Evolutionary conservation across 1,139 yeast species (phyloP).

Genomic region (Arxiozyma telluris): DNA sequence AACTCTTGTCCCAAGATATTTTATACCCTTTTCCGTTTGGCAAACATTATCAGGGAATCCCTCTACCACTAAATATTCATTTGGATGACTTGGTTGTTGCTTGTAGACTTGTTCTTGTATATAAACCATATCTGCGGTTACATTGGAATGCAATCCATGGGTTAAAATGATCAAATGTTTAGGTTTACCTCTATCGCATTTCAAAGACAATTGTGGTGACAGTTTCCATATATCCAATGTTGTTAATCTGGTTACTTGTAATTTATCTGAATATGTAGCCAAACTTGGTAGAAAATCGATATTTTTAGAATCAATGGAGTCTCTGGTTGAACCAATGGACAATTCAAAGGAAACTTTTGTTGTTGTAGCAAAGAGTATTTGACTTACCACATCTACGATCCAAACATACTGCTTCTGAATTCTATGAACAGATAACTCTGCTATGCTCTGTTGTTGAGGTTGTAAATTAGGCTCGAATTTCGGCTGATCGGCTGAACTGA

Average conservation of each 20-base stretch:
- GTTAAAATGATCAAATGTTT: slow-evolving; percentile 40
- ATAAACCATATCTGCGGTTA: slow-evolving; percentile 81
- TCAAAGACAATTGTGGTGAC: slow-evolving; percentile 46
- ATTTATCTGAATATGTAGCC: slow-evolving; percentile 28
- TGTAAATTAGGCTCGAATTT: slow-evolving; percentile 64
- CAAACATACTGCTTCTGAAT: slow-evolving; percentile 49
- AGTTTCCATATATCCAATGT: slow-evolving; percentile 70
- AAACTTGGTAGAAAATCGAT: neutral
- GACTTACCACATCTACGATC: slow-evolving; percentile 79
- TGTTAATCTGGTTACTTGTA: slow-evolving; percentile 46
- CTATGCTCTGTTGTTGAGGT: slow-evolving; percentile 57
- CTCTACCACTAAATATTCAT: slow-evolving; percentile 60
- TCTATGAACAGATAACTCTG: slow-evolving; percentile 41
- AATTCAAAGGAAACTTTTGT: slow-evolving; percentile 69
- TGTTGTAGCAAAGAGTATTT: slow-evolving; percentile 65
- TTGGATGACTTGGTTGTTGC: slow-evolving; percentile 35
- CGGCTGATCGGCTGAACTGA: slow-evolving; percentile 67
- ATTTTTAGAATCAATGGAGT: slow-evolving; percentile 28
- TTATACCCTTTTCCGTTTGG: slow-evolving; percentile 84
- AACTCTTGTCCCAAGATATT: slow-evolving; percentile 73
- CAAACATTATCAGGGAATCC: slow-evolving; percentile 83
- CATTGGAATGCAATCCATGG: slow-evolving; percentile 89
- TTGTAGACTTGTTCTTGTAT: slow-evolving; percentile 73
- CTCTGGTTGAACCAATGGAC: slow-evolving; percentile 45
- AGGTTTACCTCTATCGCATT: slow-evolving; percentile 5